phyloP scores from a whole-genome alignment of 192 early-diverging fungal genomes.

The Coemansia sp. region DNA sequence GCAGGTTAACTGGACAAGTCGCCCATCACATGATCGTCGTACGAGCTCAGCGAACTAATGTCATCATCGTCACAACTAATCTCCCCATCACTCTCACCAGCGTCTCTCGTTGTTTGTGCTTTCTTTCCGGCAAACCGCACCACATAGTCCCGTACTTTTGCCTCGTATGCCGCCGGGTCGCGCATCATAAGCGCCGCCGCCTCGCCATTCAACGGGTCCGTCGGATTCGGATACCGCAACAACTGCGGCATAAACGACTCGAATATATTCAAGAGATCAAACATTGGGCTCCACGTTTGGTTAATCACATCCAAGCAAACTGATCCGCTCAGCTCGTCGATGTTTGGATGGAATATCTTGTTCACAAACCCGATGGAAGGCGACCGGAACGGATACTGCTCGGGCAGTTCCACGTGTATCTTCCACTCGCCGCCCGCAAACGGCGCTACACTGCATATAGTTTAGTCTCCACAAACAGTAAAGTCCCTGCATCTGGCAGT shows the following conservation, averaged over 20 bases:
- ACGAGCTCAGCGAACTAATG: conserved; percentile 79
- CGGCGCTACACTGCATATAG: conserved; percentile 64
- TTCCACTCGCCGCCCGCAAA: conserved; percentile 95
- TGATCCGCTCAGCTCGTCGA: conserved; percentile 98
- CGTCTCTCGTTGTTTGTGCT: conserved; percentile 17
- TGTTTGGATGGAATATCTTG: conserved; percentile 99
- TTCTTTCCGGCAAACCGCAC: conserved; percentile 60
- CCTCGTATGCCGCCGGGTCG: conserved; percentile 84
- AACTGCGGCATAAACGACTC: conserved; percentile 98
- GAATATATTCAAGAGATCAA: conserved; percentile 99
- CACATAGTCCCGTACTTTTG: conserved; percentile 81
- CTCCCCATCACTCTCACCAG: conserved; percentile 25
- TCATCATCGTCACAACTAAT: conserved; percentile 50
- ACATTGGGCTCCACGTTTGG: conserved; percentile 99
- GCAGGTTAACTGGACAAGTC: conserved; percentile 60
- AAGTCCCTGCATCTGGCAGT: background rate
- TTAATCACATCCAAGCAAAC: conserved; percentile 99
- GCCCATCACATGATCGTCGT: conserved; percentile 76
- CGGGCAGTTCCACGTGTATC: conserved; percentile 96
- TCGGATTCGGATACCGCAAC: conserved; percentile 98
- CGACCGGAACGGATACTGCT: conserved; percentile 99
- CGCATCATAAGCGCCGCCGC: conserved; percentile 97
- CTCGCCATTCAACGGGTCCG: conserved; percentile 98
- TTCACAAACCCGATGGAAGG: conserved; percentile 99
- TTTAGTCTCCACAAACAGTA: conserved; percentile 3